Percentiles rank a stretch among this genome's conserved stretches.
phyloP scores from a whole-genome alignment of 148 eudicot genomes.

The Arctostaphylos glauca region DNA sequence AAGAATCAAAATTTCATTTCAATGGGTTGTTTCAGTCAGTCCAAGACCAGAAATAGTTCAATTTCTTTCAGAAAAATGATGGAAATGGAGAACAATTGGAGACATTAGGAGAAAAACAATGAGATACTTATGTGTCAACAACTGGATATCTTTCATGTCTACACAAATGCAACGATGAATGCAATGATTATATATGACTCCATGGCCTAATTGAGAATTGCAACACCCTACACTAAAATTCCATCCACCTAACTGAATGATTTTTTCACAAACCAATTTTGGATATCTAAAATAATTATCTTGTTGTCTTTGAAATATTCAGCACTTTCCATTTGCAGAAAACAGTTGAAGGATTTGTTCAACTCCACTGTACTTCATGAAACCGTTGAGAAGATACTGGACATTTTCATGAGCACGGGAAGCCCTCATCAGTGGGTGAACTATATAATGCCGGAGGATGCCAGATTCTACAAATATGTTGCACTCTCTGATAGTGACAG shows the following conservation, averaged over 20 bases:
- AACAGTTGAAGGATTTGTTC: constrained; percentile 75
- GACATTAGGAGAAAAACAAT: neutral
- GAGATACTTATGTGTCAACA: neutral
- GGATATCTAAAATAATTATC: neutral
- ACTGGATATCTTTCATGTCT: constrained; percentile 5
- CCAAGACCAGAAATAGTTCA: neutral
- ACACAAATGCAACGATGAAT: neutral
- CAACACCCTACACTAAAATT: neutral
- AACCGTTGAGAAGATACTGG: constrained; percentile 65
- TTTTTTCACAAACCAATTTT: neutral
- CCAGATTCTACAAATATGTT: constrained; percentile 37
- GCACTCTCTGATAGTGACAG: constrained; percentile 38
- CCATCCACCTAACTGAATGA: neutral
- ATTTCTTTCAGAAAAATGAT: neutral
- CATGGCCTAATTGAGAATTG: neutral
- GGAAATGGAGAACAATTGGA: neutral
- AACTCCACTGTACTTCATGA: constrained; percentile 52
- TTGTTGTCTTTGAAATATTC: neutral
- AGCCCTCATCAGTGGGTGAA: constrained; percentile 76
- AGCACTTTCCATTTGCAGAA: constrained; percentile 50
- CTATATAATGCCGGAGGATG: constrained; percentile 74
- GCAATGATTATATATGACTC: neutral
- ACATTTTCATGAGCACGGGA: constrained; percentile 71
- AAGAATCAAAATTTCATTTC: neutral
- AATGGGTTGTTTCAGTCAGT: neutral